These are phyloP conservation scores for Teratosphaeria gauchensis DNA, from an alignment of 2,329 filamentous ascomycete genomes.

Conservation along the genomic window DNA sequence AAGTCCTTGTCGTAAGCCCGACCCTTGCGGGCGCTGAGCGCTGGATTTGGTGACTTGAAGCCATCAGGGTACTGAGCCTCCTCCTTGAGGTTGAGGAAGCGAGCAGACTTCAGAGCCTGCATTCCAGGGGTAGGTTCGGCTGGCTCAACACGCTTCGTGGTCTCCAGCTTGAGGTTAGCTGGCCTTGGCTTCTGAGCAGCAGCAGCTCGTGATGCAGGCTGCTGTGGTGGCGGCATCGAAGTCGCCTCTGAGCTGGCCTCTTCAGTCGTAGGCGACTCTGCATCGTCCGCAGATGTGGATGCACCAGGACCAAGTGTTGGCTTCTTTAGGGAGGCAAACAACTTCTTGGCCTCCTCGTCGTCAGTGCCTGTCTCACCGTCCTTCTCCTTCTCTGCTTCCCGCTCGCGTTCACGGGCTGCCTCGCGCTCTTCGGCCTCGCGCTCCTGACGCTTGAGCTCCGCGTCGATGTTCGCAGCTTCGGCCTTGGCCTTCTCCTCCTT, in stretches of 20 bases:
- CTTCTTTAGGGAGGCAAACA: constrained; percentile 42
- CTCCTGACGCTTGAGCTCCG: constrained; percentile 39
- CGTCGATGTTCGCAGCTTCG: constrained; percentile 47
- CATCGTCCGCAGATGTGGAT: constrained; percentile 16
- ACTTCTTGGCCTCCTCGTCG: constrained; percentile 33
- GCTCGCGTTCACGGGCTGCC: constrained; percentile 31
- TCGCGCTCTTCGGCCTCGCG: constrained; percentile 42
- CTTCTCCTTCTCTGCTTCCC: constrained; percentile 14
- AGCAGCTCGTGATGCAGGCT: constrained; percentile 17
- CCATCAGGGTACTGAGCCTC: constrained; percentile 68
- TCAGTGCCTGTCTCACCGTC: constrained; percentile 8
- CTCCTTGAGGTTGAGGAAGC: constrained; percentile 72
- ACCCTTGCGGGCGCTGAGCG: constrained; percentile 65
- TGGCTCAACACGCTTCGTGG: constrained; percentile 77
- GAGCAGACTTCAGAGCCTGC: constrained; percentile 83
- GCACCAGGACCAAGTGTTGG: constrained; percentile 39
- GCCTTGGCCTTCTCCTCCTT: constrained; percentile 39
- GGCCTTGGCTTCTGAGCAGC: constrained; percentile 67
- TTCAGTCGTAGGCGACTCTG: constrained; percentile 33
- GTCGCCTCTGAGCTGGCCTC: constrained; percentile 21
- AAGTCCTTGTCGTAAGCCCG: constrained; percentile 96
- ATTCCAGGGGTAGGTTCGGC: constrained; percentile 89
- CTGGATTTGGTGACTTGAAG: constrained; percentile 82
- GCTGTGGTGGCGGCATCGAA: constrained; percentile 16
- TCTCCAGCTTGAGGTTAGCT: constrained; percentile 77